phyloP scores from a whole-genome alignment of 768 basidiomycete species.

The Ramaria rubella region DNA sequence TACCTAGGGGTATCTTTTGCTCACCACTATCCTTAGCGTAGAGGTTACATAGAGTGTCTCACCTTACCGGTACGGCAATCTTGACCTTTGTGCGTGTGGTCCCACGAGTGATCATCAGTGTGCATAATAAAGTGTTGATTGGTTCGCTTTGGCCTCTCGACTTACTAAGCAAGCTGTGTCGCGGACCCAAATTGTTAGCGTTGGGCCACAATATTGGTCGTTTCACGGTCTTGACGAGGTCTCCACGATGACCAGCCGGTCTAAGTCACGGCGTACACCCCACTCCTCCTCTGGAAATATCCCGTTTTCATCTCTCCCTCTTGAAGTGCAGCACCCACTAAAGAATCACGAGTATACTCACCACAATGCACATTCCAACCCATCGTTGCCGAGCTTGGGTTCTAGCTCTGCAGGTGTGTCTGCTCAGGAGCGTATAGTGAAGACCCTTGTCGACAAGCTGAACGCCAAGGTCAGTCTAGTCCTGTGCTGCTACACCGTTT shows the following conservation, averaged over 20 bases:
- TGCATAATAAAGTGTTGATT: no score
- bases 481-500: slow-evolving; percentile 5
- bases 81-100: no score
- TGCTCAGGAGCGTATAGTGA: slow-evolving; percentile 80
- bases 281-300: slow-evolving; percentile 7
- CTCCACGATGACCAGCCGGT: not conserved
- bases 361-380: slow-evolving; percentile 13
- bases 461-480: slow-evolving; percentile 60
- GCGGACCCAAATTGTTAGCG: no score
- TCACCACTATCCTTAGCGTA: no score
- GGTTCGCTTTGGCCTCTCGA: no score
- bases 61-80: no score
- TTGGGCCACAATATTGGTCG: no score
- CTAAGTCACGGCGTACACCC: slow-evolving; percentile 1
- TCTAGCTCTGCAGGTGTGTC: slow-evolving; percentile 33
- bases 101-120: no score
- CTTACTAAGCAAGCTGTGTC: no score
- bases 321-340: not conserved
- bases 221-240: no score
- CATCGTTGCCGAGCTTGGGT: slow-evolving; percentile 21
- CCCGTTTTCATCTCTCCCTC: not conserved
- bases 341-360: not conserved
- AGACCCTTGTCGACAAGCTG: slow-evolving; percentile 71
- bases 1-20: no score
- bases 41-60: no score